phyloP scores from a whole-genome alignment of 495 filamentous ascomycete species.

The Thermothielavioides terrestris region DNA sequence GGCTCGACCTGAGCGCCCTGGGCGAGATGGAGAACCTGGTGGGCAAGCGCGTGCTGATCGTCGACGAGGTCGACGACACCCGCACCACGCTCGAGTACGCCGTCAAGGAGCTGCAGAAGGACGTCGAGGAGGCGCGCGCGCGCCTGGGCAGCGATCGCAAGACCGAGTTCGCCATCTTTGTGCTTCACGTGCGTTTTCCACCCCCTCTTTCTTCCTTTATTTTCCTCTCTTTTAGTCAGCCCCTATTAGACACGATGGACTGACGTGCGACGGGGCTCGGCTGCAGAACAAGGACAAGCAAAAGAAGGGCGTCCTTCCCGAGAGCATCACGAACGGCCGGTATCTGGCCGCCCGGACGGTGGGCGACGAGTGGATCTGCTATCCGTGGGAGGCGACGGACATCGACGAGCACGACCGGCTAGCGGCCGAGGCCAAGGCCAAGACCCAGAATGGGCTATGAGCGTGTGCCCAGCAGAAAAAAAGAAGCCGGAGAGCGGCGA shows the following conservation, averaged over 20 bases:
- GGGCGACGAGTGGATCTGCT: conserved; percentile 93
- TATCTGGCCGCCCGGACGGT: conserved; percentile 87
- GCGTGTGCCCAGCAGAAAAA: neutral
- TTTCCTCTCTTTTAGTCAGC: neutral
- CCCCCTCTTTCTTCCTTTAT: neutral
- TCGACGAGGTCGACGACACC: conserved; percentile 98
- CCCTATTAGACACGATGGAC: neutral
- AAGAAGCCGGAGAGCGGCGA: neutral
- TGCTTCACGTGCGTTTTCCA: conserved; percentile 81
- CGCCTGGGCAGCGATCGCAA: conserved; percentile 58
- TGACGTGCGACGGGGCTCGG: neutral
- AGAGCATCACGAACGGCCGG: conserved; percentile 67
- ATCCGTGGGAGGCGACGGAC: conserved; percentile 97
- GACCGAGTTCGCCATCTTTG: conserved; percentile 88
- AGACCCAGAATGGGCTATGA: conserved; percentile 12
- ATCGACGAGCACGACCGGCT: conserved; percentile 86
- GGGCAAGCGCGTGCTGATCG: conserved; percentile 95
- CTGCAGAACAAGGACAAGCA: conserved; percentile 85
- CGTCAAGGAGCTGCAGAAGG: conserved; percentile 90
- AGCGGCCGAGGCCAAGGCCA: conserved; percentile 43
- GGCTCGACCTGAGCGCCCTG: conserved; percentile 84
- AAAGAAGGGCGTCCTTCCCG: conserved; percentile 82
- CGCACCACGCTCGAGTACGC: conserved; percentile 96
- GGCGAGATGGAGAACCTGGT: conserved; percentile 84
- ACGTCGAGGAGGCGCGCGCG: conserved; percentile 74